Evolutionary conservation across 176 grass and related monocot genomes (phyloP).

Genomic region (Poa pratensis): DNA sequence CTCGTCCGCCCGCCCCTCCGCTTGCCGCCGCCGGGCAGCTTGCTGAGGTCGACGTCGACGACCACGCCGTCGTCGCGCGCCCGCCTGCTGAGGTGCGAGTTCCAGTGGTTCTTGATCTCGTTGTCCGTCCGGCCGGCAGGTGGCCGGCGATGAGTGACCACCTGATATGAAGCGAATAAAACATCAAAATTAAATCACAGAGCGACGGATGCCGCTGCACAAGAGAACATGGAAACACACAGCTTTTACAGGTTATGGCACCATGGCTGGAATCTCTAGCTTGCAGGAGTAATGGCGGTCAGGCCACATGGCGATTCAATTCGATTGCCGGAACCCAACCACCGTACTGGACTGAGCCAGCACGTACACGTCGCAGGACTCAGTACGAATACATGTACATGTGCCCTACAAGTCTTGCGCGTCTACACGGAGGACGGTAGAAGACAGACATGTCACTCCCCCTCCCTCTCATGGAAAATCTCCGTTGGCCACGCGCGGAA

Average conservation of each 20-base stretch:
- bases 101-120: slow-evolving; percentile 93
- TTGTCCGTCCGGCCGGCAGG: slow-evolving; percentile 71
- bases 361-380: no score
- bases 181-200: not conserved
- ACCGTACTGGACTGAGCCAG: not conserved
- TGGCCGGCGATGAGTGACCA: slow-evolving; percentile 74
- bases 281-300: not conserved
- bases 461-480: not conserved
- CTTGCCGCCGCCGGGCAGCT: slow-evolving; percentile 52
- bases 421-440: not conserved
- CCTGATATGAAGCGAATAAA: not conserved
- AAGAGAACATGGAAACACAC: not conserved
- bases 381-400: no score
- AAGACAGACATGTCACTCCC: no score
- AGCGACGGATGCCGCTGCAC: not conserved
- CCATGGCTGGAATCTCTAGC: not conserved
- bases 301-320: slow-evolving; percentile 45
- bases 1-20: slow-evolving; percentile 45
- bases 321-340: slow-evolving; percentile 29
- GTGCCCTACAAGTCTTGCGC: no score
- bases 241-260: not conserved
- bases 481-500: not conserved
- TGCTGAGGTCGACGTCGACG: slow-evolving; percentile 47
- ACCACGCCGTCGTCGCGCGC: slow-evolving; percentile 14
- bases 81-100: slow-evolving; percentile 72